Percentiles rank a stretch among this genome's conserved stretches.
Evolutionary conservation across 78 protist species (phyloP).

Genomic region (Dictyostelium intermedium): DNA sequence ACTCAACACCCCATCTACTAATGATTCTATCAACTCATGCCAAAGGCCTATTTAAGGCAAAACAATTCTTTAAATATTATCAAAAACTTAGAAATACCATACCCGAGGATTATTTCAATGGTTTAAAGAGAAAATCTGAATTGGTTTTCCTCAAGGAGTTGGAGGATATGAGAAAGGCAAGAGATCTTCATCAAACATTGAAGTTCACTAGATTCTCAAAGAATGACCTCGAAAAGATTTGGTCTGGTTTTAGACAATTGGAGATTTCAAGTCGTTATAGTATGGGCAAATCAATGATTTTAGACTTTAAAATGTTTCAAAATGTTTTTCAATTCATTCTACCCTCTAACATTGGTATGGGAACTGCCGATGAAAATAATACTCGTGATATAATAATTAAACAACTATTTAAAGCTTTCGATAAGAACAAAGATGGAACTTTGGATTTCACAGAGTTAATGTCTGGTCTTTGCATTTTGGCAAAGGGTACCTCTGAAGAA

Average conservation of each 20-base stretch:
- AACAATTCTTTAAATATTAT: slow-evolving; percentile 40
- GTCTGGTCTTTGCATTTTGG: slow-evolving; percentile 67
- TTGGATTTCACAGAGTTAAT: slow-evolving; percentile 67
- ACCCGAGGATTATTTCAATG: slow-evolving; percentile 14
- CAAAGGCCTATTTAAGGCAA: slow-evolving; percentile 45
- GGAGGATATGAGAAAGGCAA: slow-evolving; percentile 53
- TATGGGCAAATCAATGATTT: slow-evolving; percentile 68
- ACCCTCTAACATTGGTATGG: not conserved
- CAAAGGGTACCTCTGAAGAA: slow-evolving; percentile 71
- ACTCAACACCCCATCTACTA: slow-evolving; percentile 47
- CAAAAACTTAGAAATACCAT: not conserved
- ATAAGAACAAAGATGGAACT: slow-evolving; percentile 60
- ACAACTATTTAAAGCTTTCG: slow-evolving; percentile 61
- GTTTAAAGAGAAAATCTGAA: slow-evolving; percentile 6
- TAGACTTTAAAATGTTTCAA: slow-evolving; percentile 53
- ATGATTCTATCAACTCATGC: slow-evolving; percentile 1
- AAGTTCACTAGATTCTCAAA: slow-evolving; percentile 78
- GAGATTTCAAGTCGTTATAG: slow-evolving; percentile 27
- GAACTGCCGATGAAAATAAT: not conserved
- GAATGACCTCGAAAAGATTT: slow-evolving; percentile 61
- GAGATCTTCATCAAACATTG: slow-evolving; percentile 24
- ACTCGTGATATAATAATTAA: slow-evolving; percentile 20
- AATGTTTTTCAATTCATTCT: slow-evolving; percentile 50
- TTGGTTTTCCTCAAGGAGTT: not conserved
- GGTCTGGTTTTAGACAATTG: slow-evolving; percentile 66